Conservation (phyloP, 768 basidiomycete genomes). For the Tricholoma furcatifolium region DNA sequence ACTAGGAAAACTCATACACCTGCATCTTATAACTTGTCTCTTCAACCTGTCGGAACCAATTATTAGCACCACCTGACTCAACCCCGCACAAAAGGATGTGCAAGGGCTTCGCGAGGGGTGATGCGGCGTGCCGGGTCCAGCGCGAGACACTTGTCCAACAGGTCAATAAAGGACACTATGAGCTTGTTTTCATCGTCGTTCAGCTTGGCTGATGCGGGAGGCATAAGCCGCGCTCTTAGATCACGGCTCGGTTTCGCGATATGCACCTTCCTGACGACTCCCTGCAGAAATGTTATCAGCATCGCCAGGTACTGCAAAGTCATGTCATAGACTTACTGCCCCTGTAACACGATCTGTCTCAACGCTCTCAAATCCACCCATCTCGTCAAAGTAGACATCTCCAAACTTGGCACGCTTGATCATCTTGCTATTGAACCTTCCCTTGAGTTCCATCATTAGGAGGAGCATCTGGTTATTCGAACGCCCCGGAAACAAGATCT, state of each 20-base stretch:
- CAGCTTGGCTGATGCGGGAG: slow-evolving; percentile 71
- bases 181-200: slow-evolving; percentile 89
- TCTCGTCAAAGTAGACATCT: slow-evolving; percentile 90
- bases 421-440: slow-evolving; percentile 89
- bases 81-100: slow-evolving; percentile 80
- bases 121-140: slow-evolving; percentile 86
- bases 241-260: slow-evolving; percentile 83
- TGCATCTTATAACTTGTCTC: too few relatives aligned
- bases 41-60: too few relatives aligned
- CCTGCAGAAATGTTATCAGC: slow-evolving; percentile 45
- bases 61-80: slow-evolving; percentile 15
- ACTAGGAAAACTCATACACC: not conserved
- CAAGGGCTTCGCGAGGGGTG: slow-evolving; percentile 85
- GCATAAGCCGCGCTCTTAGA: slow-evolving; percentile 79
- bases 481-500: slow-evolving; percentile 95
- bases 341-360: slow-evolving; percentile 86
- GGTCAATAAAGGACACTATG: slow-evolving; percentile 77
- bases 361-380: slow-evolving; percentile 80
- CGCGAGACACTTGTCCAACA: slow-evolving; percentile 87
- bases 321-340: slow-evolving; percentile 53
- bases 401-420: slow-evolving; percentile 95
- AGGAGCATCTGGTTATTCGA: slow-evolving; percentile 98
- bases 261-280: slow-evolving; percentile 77
- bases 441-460: slow-evolving; percentile 97
- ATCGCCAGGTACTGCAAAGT: not conserved